Conservation (phyloP, 306 rosid genomes). For the Castanopsis chinensis region DNA sequence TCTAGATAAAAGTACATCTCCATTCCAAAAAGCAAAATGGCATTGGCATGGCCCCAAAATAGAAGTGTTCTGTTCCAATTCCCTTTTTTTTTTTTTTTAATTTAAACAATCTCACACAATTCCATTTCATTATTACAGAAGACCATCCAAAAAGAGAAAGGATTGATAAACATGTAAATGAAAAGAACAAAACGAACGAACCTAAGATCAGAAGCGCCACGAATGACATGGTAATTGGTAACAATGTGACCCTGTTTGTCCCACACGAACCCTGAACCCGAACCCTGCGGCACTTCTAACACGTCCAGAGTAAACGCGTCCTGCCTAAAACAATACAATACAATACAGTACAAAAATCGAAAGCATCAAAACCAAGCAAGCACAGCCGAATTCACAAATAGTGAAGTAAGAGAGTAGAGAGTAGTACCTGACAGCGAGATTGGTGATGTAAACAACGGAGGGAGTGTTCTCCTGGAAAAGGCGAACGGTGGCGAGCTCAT, state of each 20-base stretch:
- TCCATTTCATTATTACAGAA: too few species aligned
- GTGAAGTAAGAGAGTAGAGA: background rate
- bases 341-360: background rate
- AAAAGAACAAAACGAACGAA: constrained; percentile 21
- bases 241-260: constrained; percentile 80
- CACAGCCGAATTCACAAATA: background rate
- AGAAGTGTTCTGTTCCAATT: too few species aligned
- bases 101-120: too few species aligned
- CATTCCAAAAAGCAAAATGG: background rate
- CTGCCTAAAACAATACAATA: constrained; percentile 61
- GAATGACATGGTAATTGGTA: constrained; percentile 94
- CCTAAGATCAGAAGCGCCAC: constrained; percentile 99
- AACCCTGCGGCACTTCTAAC: constrained; percentile 95
- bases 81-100: too few species aligned
- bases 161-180: background rate
- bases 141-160: too few species aligned
- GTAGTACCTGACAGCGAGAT: constrained; percentile 70
- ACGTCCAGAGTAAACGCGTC: constrained; percentile 95
- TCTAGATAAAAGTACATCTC: background rate
- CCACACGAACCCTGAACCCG: constrained; percentile 98
- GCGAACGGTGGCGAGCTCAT: constrained; percentile 95
- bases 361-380: background rate
- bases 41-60: background rate
- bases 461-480: constrained; percentile 92
- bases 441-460: constrained; percentile 91